phyloP scores from a whole-genome alignment of 164 flowering plant genomes.

The Hamamelis virginiana region DNA sequence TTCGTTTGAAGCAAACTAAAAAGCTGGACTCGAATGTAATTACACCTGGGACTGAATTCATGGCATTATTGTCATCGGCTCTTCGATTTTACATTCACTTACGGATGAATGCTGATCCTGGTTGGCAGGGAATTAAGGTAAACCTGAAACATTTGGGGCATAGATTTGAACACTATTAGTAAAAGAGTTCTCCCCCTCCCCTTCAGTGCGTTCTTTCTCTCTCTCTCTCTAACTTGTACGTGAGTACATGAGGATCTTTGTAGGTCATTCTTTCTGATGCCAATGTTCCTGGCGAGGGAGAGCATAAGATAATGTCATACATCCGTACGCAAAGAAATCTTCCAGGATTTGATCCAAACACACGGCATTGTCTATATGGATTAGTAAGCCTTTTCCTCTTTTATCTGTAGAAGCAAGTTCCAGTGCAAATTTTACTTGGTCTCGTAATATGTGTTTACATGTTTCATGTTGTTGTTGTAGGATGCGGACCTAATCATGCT shows the following conservation, averaged over 20 bases:
- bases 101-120: conserved; percentile 42
- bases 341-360: conserved; percentile 64
- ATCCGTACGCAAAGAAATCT: conserved; percentile 51
- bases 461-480: conserved; percentile 25
- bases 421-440: background rate
- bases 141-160: background rate
- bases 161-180: background rate
- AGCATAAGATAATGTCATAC: conserved; percentile 68
- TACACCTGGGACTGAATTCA: conserved; percentile 68
- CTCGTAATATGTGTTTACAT: background rate
- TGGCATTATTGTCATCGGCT: conserved; percentile 45
- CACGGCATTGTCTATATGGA: conserved; percentile 72
- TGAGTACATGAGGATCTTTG: background rate
- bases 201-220: background rate
- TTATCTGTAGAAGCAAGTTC: background rate
- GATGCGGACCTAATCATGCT: conserved; percentile 79
- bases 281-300: conserved; percentile 74
- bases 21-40: conserved; percentile 51
- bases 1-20: conserved; percentile 15
- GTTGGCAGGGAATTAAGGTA: conserved; percentile 60
- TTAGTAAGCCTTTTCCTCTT: conserved; percentile 34
- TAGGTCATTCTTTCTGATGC: conserved; percentile 74
- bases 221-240: background rate
- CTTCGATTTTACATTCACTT: conserved; percentile 43
- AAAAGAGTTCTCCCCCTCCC: too few relatives aligned